These are phyloP conservation scores for Betula pendula DNA, from an alignment of 306 rosid species.

Conservation along the genomic window DNA sequence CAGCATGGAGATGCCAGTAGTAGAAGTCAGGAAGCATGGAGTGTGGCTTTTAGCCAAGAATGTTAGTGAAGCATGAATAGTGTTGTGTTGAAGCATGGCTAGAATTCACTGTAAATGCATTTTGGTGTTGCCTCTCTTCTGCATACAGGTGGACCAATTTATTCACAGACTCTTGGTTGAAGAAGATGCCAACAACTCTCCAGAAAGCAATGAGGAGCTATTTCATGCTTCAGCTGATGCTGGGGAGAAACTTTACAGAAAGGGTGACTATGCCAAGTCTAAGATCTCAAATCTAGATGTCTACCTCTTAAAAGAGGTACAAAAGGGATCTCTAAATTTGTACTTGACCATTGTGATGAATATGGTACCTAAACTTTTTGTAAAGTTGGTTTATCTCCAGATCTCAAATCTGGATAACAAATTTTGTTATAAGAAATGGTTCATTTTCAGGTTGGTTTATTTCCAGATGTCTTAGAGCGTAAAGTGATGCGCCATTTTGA, in stretches of 20 bases:
- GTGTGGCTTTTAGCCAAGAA: slow-evolving; percentile 93
- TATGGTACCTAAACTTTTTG: neutral
- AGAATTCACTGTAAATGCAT: slow-evolving; percentile 9
- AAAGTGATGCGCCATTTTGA: slow-evolving; percentile 80
- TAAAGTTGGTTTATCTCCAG: too few species aligned
- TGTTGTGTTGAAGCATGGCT: neutral
- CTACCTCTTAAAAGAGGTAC: slow-evolving; percentile 77
- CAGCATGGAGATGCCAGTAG: slow-evolving; percentile 96
- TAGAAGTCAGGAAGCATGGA: slow-evolving; percentile 82
- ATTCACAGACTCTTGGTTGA: slow-evolving; percentile 85
- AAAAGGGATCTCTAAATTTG: slow-evolving; percentile 19
- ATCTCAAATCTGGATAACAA: too few species aligned
- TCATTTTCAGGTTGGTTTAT: slow-evolving; percentile 80
- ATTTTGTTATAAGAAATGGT: neutral
- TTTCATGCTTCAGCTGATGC: slow-evolving; percentile 66
- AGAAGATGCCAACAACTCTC: slow-evolving; percentile 66
- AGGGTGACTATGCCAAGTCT: slow-evolving; percentile 81
- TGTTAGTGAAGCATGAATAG: slow-evolving; percentile 49
- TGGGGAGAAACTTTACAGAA: slow-evolving; percentile 73
- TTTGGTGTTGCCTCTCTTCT: slow-evolving; percentile 19
- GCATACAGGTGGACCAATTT: slow-evolving; percentile 77
- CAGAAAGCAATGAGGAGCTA: slow-evolving; percentile 57
- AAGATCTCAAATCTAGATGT: slow-evolving; percentile 57
- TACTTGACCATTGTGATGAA: slow-evolving; percentile 9
- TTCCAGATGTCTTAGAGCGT: slow-evolving; percentile 93